These are phyloP conservation scores for Hypoxylon sp. DNA, from an alignment of 2,329 filamentous ascomycete species.

Conservation along the genomic window DNA sequence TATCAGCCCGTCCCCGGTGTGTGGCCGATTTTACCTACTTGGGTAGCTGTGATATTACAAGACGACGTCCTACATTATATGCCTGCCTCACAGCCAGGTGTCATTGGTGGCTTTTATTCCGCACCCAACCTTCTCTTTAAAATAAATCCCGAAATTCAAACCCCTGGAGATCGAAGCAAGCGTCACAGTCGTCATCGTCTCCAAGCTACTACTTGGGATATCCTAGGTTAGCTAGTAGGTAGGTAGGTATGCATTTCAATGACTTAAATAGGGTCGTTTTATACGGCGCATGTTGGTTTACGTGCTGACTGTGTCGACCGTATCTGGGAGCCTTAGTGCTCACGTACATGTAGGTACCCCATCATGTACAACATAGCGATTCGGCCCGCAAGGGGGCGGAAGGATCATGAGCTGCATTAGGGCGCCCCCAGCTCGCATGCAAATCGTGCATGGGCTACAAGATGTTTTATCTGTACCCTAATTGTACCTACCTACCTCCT, in stretches of 20 bases:
- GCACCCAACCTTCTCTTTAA: neutral
- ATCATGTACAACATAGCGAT: constrained; percentile 39
- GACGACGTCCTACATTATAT: constrained; percentile 7
- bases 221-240: neutral
- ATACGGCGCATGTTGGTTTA: neutral
- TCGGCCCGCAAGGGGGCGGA: constrained; percentile 40
- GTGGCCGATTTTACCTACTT: constrained; percentile 13
- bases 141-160: constrained; percentile 12
- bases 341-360: constrained; percentile 6
- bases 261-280: neutral
- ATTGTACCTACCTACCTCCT: neutral
- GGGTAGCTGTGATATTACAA: constrained; percentile 2
- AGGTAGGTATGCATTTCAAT: neutral
- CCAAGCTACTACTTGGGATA: neutral
- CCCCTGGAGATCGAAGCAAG: constrained; percentile 16
- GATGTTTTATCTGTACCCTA: constrained; percentile 6
- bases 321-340: constrained; percentile 7
- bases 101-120: constrained; percentile 17
- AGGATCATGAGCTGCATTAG: constrained; percentile 42
- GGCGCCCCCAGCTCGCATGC: constrained; percentile 9
- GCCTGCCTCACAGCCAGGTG: neutral
- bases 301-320: constrained; percentile 19
- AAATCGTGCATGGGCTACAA: constrained; percentile 3
- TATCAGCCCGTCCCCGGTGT: constrained; percentile 10
- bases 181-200: constrained; percentile 20